These are phyloP conservation scores for Fonsecaea pedrosoi DNA, from an alignment of 2,329 filamentous ascomycete species.

Conservation along the genomic window DNA sequence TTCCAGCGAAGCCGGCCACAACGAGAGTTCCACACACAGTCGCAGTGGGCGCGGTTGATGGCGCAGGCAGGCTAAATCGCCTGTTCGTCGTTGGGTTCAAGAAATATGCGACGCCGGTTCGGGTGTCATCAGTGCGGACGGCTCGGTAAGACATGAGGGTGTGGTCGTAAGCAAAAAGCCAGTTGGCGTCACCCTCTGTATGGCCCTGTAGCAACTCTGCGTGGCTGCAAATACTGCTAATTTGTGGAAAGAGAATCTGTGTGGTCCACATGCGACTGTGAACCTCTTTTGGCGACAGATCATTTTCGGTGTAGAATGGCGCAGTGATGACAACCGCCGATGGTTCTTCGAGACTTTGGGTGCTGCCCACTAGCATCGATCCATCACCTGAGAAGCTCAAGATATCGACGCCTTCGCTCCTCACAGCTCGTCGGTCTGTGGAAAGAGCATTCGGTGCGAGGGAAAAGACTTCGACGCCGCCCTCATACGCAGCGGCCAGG, in stretches of 20 bases:
- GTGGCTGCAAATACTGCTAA: slow-evolving; percentile 79
- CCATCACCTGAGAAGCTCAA: slow-evolving; percentile 79
- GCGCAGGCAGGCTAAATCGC: slow-evolving; percentile 65
- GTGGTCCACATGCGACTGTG: slow-evolving; percentile 82
- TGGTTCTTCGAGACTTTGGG: slow-evolving; percentile 67
- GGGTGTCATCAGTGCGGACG: slow-evolving; percentile 74
- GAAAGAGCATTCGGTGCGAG: slow-evolving; percentile 68
- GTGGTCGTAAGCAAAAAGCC: slow-evolving; percentile 79
- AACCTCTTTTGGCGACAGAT: slow-evolving; percentile 59
- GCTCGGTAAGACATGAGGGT: slow-evolving; percentile 79
- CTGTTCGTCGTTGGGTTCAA: slow-evolving; percentile 65
- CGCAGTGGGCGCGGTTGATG: slow-evolving; percentile 72
- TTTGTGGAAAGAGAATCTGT: slow-evolving; percentile 82
- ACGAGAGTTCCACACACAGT: slow-evolving; percentile 74
- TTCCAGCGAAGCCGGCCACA: slow-evolving; percentile 73
- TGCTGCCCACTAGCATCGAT: slow-evolving; percentile 78
- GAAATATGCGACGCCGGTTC: slow-evolving; percentile 80
- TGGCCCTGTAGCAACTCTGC: slow-evolving; percentile 67
- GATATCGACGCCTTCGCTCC: slow-evolving; percentile 76
- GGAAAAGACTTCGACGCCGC: slow-evolving; percentile 86
- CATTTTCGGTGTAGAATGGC: slow-evolving; percentile 72
- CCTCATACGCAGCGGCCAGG: slow-evolving; percentile 82
- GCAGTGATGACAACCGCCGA: slow-evolving; percentile 79
- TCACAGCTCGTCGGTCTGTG: slow-evolving; percentile 75
- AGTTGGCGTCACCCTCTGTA: slow-evolving; percentile 67